These are phyloP conservation scores for Annulohypoxylon truncatum DNA, from an alignment of 2,329 filamentous ascomycete species.

Conservation along the genomic window DNA sequence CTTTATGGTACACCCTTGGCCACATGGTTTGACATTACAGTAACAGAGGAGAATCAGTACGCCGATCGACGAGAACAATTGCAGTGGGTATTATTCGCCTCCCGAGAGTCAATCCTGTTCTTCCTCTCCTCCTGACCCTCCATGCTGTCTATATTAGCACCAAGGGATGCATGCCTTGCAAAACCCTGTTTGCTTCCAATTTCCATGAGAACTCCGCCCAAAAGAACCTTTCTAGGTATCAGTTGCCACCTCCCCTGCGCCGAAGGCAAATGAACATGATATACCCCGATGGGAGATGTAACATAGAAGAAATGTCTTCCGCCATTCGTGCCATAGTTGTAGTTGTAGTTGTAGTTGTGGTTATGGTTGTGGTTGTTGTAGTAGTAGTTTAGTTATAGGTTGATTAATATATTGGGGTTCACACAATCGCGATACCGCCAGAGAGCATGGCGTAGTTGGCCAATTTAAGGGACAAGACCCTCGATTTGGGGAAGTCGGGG, in stretches of 20 bases:
- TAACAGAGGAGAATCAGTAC: conserved; percentile 20
- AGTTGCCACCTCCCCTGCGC: background rate
- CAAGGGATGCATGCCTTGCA: background rate
- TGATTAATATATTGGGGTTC: conserved; percentile 21
- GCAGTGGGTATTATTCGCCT: conserved; percentile 47
- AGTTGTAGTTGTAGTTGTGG: no score
- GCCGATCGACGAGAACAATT: conserved; percentile 32
- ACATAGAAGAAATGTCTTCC: background rate
- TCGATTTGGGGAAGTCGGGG: conserved; percentile 65
- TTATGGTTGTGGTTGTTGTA: background rate
- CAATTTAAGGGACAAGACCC: conserved; percentile 67
- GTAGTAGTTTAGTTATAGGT: background rate
- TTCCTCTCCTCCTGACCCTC: conserved; percentile 23
- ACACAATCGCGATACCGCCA: conserved; percentile 53
- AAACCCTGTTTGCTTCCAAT: conserved; percentile 9
- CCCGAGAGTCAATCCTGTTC: conserved; percentile 34
- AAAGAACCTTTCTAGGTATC: background rate
- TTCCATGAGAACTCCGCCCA: conserved; percentile 20
- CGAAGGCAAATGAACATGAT: background rate
- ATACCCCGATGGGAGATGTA: conserved; percentile 6
- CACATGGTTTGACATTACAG: conserved; percentile 20
- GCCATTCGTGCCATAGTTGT: background rate
- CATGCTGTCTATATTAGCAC: conserved; percentile 16
- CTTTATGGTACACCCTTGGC: conserved; percentile 8
- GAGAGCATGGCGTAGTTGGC: conserved; percentile 66